Conservation (phyloP, 2,329 filamentous ascomycete genomes). For the Trichoderma sp. region DNA sequence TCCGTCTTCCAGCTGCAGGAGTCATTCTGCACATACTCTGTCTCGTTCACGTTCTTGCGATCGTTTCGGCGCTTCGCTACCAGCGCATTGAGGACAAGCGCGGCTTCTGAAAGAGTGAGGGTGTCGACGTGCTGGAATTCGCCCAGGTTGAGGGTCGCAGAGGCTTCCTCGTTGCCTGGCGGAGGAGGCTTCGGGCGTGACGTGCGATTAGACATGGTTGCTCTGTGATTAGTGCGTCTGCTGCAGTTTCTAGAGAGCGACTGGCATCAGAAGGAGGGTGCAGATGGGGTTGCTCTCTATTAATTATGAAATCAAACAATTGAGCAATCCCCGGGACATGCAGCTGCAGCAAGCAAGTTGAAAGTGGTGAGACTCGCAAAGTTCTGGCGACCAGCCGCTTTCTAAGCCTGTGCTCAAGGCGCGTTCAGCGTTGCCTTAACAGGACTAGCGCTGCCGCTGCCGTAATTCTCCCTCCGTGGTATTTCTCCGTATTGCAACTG, state of each 20-base stretch:
- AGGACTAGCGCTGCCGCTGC: slow-evolving; percentile 1
- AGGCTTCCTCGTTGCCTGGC: slow-evolving; percentile 85
- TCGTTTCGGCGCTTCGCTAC: slow-evolving; percentile 77
- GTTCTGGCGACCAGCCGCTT: slow-evolving; percentile 1
- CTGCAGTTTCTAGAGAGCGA: not conserved
- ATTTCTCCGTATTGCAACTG: not conserved
- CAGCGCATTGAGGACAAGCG: slow-evolving; percentile 88
- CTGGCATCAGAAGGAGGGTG: not conserved
- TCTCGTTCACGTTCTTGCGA: slow-evolving; percentile 80
- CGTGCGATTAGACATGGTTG: slow-evolving; percentile 36
- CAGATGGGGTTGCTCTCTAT: not conserved
- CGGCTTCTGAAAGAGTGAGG: slow-evolving; percentile 87
- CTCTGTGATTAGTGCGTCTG: not conserved
- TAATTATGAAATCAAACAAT: not conserved
- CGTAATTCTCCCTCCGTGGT: not conserved
- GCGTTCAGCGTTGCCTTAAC: not conserved
- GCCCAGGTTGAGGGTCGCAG: slow-evolving; percentile 78
- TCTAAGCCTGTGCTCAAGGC: not conserved
- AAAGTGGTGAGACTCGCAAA: slow-evolving; percentile 2
- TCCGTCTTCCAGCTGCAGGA: not conserved
- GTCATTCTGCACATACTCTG: slow-evolving; percentile 60
- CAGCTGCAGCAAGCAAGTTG: not conserved
- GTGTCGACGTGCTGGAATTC: slow-evolving; percentile 93
- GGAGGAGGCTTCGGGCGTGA: slow-evolving; percentile 69
- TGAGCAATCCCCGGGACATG: not conserved